A percentile compares a stretch with the other conserved stretches of the same genome.
phyloP scores from a whole-genome alignment of 306 rosid species.

The Quercus dentata region DNA sequence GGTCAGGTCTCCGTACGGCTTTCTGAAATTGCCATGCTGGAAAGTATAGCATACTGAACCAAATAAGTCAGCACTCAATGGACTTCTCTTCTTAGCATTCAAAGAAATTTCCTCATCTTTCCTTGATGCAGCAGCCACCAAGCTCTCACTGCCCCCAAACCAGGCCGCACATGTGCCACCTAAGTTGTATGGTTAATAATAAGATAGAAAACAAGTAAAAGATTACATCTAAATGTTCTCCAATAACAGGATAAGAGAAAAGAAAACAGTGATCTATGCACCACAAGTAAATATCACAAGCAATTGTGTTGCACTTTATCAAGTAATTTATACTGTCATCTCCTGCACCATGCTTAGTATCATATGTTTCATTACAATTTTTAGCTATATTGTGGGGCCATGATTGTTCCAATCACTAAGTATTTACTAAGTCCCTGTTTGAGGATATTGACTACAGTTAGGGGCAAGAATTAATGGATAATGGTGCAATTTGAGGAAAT shows the following conservation, averaged over 20 bases:
- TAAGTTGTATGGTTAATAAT: constrained; percentile 11
- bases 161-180: constrained; percentile 48
- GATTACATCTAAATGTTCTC: neutral
- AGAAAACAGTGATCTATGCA: too few relatives aligned
- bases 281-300: too few relatives aligned
- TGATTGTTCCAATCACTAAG: neutral
- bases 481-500: too few relatives aligned
- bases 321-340: too few relatives aligned
- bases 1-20: constrained; percentile 56
- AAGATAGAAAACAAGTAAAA: constrained; percentile 6
- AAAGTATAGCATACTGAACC: constrained; percentile 74
- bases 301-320: too few relatives aligned
- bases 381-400: neutral
- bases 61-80: constrained; percentile 51
- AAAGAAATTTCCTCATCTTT: constrained; percentile 4
- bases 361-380: neutral
- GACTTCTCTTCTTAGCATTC: constrained; percentile 30
- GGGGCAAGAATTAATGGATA: neutral
- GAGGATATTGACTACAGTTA: neutral
- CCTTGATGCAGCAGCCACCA: constrained; percentile 18
- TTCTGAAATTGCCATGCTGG: constrained; percentile 73
- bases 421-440: neutral
- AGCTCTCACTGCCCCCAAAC: constrained; percentile 31
- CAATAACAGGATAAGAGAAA: neutral
- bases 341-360: too few relatives aligned